Conservation (phyloP, 805 yeast genomes). For the Ogataea henricii region DNA sequence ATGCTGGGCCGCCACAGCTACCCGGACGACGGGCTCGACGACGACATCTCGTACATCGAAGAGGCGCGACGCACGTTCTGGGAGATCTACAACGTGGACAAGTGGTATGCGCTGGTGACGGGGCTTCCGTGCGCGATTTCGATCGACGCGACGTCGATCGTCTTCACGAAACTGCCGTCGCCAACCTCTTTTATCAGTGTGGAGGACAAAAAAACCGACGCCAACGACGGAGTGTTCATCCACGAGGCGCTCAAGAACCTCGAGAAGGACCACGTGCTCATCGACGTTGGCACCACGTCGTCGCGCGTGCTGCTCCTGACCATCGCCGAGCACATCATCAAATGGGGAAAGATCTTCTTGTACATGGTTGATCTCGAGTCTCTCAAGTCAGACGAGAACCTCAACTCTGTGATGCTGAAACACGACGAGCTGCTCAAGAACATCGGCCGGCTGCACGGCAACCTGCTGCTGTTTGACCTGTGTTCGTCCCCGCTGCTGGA, state of each 20-base stretch:
- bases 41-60: constrained; percentile 29
- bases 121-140: constrained; percentile 35
- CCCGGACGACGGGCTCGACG: constrained; percentile 27
- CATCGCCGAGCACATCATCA: constrained; percentile 33
- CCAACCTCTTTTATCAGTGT: constrained; percentile 29
- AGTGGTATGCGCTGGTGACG: constrained; percentile 35
- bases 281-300: constrained; percentile 30
- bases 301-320: constrained; percentile 32
- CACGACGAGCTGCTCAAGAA: constrained; percentile 30
- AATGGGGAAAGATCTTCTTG: constrained; percentile 36
- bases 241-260: constrained; percentile 35
- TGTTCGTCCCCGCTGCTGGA: constrained; percentile 28
- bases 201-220: constrained; percentile 4
- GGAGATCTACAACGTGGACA: constrained; percentile 34
- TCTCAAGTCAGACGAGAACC: constrained; percentile 20
- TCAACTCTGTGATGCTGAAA: constrained; percentile 25
- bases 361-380: constrained; percentile 32
- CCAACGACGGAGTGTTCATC: constrained; percentile 20
- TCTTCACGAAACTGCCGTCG: constrained; percentile 34
- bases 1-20: not conserved
- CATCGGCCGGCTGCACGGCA: constrained; percentile 31
- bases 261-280: constrained; percentile 30
- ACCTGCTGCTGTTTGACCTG: constrained; percentile 30
- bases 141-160: constrained; percentile 28
- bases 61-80: constrained; percentile 36